These are phyloP conservation scores for Paxillus involutus DNA, from an alignment of 768 basidiomycete genomes.

Conservation along the genomic window DNA sequence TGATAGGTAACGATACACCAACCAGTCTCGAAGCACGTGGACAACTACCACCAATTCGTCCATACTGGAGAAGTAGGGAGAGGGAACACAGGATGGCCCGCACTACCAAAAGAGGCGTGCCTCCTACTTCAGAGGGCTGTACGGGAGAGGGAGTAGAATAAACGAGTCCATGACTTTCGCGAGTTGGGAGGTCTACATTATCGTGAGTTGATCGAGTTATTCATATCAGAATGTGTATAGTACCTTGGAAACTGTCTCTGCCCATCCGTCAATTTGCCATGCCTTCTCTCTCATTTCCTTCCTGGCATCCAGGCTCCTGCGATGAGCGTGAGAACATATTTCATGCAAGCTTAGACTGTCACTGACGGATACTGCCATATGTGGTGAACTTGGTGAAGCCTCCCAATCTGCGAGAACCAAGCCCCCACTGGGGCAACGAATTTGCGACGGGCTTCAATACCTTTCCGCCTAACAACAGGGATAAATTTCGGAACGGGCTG, in stretches of 20 bases:
- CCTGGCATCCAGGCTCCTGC: conserved; percentile 71
- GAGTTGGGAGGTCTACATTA: conserved; percentile 78
- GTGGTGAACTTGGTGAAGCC: conserved; percentile 88
- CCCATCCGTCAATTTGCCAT: conserved; percentile 96
- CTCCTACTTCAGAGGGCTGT: conserved; percentile 78
- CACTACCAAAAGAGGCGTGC: neutral
- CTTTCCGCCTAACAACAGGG: conserved; percentile 65
- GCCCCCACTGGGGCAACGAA: conserved; percentile 85
- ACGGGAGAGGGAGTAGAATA: conserved; percentile 76
- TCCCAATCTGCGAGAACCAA: conserved; percentile 90
- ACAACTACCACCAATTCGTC: neutral
- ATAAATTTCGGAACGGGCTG: conserved; percentile 1
- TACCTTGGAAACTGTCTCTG: conserved; percentile 90
- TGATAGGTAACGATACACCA: neutral
- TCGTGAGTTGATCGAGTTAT: conserved; percentile 1
- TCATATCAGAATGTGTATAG: conserved; percentile 12
- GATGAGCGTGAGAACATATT: conserved; percentile 8
- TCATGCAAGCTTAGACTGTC: conserved; percentile 4
- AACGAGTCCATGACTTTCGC: conserved; percentile 85
- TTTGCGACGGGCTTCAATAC: conserved; percentile 90
- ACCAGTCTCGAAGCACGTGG: neutral
- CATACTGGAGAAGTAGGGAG: neutral
- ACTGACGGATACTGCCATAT: conserved; percentile 96
- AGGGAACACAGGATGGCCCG: too few relatives aligned
- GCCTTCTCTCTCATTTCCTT: conserved; percentile 87